Percentiles rank a stretch among this genome's conserved stretches.
Conservation (phyloP, 2,329 filamentous ascomycete genomes). For the Chaetomium sp. region DNA sequence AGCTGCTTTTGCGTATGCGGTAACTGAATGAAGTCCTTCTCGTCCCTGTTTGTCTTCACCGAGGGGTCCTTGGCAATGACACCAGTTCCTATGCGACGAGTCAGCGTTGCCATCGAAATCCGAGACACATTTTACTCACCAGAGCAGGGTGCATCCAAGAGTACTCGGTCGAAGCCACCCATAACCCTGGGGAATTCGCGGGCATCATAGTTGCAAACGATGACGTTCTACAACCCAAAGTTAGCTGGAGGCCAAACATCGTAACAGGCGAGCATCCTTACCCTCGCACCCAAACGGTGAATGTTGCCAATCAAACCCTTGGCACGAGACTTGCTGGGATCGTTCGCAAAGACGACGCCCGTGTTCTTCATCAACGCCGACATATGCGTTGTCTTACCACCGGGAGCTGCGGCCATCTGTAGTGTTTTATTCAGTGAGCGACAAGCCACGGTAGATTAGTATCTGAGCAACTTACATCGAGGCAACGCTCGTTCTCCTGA, state of each 20-base stretch:
- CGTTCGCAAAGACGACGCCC: constrained; percentile 92
- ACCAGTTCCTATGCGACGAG: constrained; percentile 64
- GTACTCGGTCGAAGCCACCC: constrained; percentile 91
- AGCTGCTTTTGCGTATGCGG: constrained; percentile 96
- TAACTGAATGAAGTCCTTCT: constrained; percentile 89
- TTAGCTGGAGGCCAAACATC: background rate
- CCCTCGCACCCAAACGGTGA: constrained; percentile 83
- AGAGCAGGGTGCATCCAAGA: constrained; percentile 93
- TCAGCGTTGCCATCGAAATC: background rate
- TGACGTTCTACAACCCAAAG: constrained; percentile 62
- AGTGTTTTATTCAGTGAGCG: background rate
- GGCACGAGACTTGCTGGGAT: constrained; percentile 87
- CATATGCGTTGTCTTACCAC: constrained; percentile 94
- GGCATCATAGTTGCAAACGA: constrained; percentile 95
- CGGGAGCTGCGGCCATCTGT: constrained; percentile 88
- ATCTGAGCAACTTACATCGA: constrained; percentile 57
- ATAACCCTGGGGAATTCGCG: constrained; percentile 92
- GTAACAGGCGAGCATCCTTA: background rate
- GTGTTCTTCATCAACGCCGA: constrained; percentile 99
- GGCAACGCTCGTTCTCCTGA: constrained; percentile 85
- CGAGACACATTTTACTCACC: constrained; percentile 40
- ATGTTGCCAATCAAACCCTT: constrained; percentile 99
- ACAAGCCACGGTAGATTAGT: too few species aligned
- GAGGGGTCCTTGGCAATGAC: constrained; percentile 96
- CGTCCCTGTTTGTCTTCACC: constrained; percentile 98